Conservation (phyloP, 495 filamentous ascomycete species). For the Tuber indicum region DNA sequence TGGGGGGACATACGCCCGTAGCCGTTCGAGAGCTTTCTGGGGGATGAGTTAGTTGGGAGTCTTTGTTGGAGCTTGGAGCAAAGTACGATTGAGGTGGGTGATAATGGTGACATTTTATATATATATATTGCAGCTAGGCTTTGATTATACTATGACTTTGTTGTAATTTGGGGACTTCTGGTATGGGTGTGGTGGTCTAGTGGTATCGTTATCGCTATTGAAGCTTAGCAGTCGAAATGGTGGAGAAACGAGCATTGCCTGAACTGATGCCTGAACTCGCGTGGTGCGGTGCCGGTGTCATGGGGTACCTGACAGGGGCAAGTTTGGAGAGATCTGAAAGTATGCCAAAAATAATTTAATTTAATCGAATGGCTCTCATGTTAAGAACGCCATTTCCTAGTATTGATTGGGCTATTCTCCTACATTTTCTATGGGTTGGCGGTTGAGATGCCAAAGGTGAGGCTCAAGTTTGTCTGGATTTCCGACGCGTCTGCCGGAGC, state of each 20-base stretch:
- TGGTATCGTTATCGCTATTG: not conserved
- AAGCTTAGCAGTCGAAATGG: not conserved
- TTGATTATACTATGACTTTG: not conserved
- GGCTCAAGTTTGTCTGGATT: not conserved
- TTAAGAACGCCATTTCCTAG: not conserved
- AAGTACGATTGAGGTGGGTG: not conserved
- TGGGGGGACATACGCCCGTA: conserved; percentile 63
- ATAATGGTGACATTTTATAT: not conserved
- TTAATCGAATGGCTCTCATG: not conserved
- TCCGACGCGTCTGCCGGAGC: conserved; percentile 1
- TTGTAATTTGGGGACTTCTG: not conserved
- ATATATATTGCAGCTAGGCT: not conserved
- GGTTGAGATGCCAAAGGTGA: not conserved
- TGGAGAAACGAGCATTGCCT: not conserved
- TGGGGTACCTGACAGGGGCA: not conserved
- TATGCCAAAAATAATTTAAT: not conserved
- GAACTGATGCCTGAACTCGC: not conserved
- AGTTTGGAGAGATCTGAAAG: not conserved
- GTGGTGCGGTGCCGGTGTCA: not conserved
- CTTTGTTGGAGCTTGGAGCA: not conserved
- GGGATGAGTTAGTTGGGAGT: not conserved
- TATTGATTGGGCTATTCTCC: not conserved
- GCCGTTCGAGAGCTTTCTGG: conserved; percentile 43
- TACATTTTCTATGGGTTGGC: not conserved
- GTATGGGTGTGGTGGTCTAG: not conserved